Percentiles rank a stretch among this genome's conserved stretches.
Conservation (phyloP, 202 grass and related monocot genomes). For the Musa balbisiana region DNA sequence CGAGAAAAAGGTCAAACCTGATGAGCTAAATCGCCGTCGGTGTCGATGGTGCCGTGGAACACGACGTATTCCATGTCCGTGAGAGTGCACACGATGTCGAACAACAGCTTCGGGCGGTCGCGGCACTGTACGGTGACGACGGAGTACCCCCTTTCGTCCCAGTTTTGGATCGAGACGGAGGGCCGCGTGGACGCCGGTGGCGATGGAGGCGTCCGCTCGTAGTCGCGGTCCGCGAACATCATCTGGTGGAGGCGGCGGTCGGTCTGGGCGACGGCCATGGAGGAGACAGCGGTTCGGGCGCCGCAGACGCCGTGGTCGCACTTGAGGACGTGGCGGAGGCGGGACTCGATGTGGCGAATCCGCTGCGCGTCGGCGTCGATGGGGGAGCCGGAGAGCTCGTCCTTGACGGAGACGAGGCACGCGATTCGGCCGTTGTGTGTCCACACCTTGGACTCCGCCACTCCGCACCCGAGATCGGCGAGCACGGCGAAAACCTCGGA, state of each 20-base stretch:
- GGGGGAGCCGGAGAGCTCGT: conserved; percentile 21
- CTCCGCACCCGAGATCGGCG: conserved; percentile 51
- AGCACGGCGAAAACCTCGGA: conserved; percentile 94
- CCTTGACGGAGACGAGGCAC: conserved; percentile 49
- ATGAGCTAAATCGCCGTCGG: conserved; percentile 37
- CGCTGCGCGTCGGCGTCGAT: conserved; percentile 15
- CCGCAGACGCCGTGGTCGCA: conserved; percentile 26
- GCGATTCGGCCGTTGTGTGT: conserved; percentile 69
- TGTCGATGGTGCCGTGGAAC: conserved; percentile 90
- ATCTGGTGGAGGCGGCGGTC: conserved; percentile 84
- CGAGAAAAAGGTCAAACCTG: conserved; percentile 33
- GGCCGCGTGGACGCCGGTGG: conserved; percentile 20
- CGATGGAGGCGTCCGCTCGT: neutral
- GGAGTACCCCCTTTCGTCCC: conserved; percentile 78
- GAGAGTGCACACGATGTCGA: conserved; percentile 86
- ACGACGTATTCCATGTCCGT: conserved; percentile 94
- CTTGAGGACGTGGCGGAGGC: conserved; percentile 56
- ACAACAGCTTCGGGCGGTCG: conserved; percentile 72
- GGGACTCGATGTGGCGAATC: conserved; percentile 40
- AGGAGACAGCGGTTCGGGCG: conserved; percentile 21
- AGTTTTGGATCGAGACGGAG: conserved; percentile 52
- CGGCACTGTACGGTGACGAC: conserved; percentile 67
- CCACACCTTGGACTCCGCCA: conserved; percentile 64
- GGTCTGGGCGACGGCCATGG: conserved; percentile 28
- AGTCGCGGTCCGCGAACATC: conserved; percentile 53